Conservation (phyloP, 805 yeast genomes). For the Saccharomycopsis fibuligera region DNA sequence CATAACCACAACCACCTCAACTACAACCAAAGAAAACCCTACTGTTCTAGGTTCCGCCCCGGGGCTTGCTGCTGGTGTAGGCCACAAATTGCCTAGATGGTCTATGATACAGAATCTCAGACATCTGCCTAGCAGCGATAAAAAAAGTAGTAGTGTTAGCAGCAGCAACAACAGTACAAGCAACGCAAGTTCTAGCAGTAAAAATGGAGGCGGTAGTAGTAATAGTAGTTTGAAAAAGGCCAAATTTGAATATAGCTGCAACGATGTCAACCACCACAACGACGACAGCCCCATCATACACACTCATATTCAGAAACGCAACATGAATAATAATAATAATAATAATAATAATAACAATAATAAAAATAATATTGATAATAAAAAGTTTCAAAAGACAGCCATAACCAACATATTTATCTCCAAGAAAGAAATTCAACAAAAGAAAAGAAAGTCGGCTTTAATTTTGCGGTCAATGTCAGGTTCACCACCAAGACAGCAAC, state of each 20-base stretch:
- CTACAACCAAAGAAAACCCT: conserved; percentile 3
- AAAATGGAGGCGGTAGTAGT: not conserved
- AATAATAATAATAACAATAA: not conserved
- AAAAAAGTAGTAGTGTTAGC: no score
- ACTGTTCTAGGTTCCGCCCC: no score
- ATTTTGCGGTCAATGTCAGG: not conserved
- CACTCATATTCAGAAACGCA: not conserved
- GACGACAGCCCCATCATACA: not conserved
- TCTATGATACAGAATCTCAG: no score
- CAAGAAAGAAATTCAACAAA: conserved; percentile 1
- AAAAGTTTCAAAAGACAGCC: conserved; percentile 9
- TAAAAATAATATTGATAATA: no score
- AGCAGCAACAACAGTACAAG: not conserved
- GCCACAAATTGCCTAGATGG: no score
- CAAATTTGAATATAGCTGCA: not conserved
- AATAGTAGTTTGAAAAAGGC: not conserved
- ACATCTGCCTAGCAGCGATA: no score
- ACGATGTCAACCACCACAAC: not conserved
- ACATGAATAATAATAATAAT: no score
- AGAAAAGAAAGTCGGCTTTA: not conserved
- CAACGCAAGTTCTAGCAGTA: not conserved
- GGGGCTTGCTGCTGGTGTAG: no score
- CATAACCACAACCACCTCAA: conserved; percentile 1
- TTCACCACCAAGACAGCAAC: not conserved
- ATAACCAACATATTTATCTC: conserved; percentile 8